phyloP scores from a whole-genome alignment of 305 asterid species.

The Caryopteris hybrid region DNA sequence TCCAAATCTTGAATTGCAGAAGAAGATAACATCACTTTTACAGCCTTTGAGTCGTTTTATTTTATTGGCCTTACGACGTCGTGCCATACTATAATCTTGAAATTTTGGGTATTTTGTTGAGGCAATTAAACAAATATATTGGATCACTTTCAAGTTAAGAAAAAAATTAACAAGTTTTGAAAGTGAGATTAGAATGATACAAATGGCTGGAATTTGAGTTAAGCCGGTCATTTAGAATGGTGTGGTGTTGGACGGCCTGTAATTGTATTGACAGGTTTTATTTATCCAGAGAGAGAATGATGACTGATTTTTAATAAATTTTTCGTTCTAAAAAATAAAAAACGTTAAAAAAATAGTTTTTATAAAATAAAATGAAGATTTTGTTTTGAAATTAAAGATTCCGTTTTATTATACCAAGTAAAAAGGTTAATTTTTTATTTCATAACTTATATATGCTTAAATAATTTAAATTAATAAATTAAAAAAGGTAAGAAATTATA shows the following conservation, averaged over 20 bases:
- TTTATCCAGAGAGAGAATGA: too few relatives aligned
- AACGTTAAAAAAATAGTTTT: too few relatives aligned
- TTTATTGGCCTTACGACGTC: not conserved
- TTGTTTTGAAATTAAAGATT: too few relatives aligned
- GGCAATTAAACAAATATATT: not conserved
- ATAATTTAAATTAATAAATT: too few relatives aligned
- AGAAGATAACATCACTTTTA: slow-evolving; percentile 5
- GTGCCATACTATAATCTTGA: not conserved
- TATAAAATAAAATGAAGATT: too few relatives aligned
- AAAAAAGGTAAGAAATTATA: too few relatives aligned
- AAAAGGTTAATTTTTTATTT: too few relatives aligned
- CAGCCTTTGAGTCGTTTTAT: not conserved
- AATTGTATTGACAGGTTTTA: not conserved
- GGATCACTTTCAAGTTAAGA: not conserved
- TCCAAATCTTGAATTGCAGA: slow-evolving; percentile 15
- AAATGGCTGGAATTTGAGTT: not conserved
- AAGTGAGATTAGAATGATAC: not conserved
- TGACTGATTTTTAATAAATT: too few relatives aligned
- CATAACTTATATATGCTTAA: too few relatives aligned
- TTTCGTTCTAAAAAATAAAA: too few relatives aligned
- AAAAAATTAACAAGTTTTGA: not conserved
- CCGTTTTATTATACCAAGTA: too few relatives aligned
- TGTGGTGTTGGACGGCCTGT: not conserved
- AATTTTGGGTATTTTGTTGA: not conserved
- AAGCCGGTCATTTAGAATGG: not conserved